phyloP scores from a whole-genome alignment of 192 early-diverging fungal genomes.

The Dispira simplex region DNA sequence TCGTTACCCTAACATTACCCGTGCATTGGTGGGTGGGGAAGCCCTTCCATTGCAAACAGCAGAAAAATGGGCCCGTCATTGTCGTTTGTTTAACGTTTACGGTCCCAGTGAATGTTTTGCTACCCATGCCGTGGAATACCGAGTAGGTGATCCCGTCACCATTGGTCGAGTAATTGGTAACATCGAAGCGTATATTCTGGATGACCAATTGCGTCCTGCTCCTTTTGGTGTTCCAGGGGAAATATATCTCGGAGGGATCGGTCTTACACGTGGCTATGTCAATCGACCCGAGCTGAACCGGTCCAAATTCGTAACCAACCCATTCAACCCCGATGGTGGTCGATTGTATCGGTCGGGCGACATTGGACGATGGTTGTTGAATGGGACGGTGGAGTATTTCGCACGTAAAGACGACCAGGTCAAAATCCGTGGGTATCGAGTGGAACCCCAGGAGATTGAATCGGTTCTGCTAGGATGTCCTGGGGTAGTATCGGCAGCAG shows the following conservation, averaged over 20 bases:
- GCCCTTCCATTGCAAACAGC: background rate
- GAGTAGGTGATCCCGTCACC: background rate
- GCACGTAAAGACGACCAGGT: slow-evolving; percentile 5
- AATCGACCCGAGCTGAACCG: background rate
- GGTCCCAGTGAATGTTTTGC: background rate
- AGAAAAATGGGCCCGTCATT: background rate
- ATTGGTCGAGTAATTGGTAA: background rate
- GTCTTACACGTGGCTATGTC: background rate
- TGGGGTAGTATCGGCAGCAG: slow-evolving; percentile 14
- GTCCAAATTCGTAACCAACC: background rate
- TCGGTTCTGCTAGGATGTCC: slow-evolving; percentile 11
- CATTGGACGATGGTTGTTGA: slow-evolving; percentile 1
- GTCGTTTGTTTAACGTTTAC: background rate
- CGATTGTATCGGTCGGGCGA: slow-evolving; percentile 4
- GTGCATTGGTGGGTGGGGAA: background rate
- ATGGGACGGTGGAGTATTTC: background rate
- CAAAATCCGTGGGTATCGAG: slow-evolving; percentile 7
- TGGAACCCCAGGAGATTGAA: background rate
- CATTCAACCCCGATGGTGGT: background rate
- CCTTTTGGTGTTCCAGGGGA: slow-evolving; percentile 22
- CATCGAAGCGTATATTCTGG: slow-evolving; percentile 11
- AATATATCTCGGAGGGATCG: slow-evolving; percentile 16
- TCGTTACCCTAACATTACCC: background rate
- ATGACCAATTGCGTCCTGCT: slow-evolving; percentile 9
- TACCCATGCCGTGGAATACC: background rate